Conservation (phyloP, 768 basidiomycete genomes). For the Auricularia heimuer region DNA sequence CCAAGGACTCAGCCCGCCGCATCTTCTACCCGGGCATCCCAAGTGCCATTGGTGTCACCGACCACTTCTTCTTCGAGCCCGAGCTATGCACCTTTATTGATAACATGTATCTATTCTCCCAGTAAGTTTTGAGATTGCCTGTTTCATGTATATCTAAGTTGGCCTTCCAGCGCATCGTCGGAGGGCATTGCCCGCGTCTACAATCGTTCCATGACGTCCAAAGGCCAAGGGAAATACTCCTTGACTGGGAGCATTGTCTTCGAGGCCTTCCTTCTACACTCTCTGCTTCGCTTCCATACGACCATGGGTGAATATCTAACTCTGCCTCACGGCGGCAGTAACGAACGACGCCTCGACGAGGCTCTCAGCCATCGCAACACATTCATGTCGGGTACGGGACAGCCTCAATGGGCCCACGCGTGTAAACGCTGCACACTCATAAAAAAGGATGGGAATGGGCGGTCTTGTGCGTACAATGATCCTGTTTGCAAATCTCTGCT, state of each 20-base stretch:
- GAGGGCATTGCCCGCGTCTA: not conserved
- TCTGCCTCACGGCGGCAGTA: not conserved
- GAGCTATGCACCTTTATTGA: not conserved
- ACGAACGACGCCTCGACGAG: not conserved
- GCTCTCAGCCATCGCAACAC: not conserved
- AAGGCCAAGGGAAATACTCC: not conserved
- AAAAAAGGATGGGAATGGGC: not conserved
- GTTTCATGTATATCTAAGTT: not conserved
- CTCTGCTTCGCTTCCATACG: not conserved
- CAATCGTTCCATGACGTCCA: not conserved
- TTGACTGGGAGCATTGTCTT: not conserved
- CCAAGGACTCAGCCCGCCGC: not conserved
- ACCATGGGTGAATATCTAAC: not conserved
- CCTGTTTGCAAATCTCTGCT: not conserved
- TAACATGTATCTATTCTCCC: not conserved
- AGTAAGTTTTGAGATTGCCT: not conserved
- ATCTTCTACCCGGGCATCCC: not conserved
- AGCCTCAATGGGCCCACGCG: slow-evolving; percentile 4
- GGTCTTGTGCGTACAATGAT: not conserved
- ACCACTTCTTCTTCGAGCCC: not conserved
- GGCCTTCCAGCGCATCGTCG: not conserved
- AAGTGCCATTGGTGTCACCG: not conserved
- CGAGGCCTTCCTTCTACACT: not conserved
- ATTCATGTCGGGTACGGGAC: slow-evolving; percentile 3
- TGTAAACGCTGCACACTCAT: slow-evolving; percentile 3